Evolutionary conservation across 495 filamentous ascomycete genomes (phyloP).

Genomic region (Lasiosphaeria hispida): DNA sequence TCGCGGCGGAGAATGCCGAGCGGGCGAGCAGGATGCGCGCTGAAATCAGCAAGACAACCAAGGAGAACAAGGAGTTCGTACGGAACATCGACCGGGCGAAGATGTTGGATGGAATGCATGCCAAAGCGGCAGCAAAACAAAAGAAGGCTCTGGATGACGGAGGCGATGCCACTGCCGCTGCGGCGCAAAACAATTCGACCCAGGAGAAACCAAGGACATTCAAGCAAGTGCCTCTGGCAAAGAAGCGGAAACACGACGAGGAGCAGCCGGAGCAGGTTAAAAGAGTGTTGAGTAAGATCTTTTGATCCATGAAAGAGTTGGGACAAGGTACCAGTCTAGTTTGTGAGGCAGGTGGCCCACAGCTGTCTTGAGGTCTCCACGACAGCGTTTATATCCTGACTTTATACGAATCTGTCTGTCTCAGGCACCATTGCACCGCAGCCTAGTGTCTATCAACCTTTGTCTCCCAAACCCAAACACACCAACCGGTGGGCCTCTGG

Average conservation of each 20-base stretch:
- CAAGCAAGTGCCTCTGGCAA: slow-evolving; percentile 62
- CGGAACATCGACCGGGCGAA: slow-evolving; percentile 73
- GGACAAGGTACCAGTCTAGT: background rate
- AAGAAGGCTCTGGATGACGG: slow-evolving; percentile 31
- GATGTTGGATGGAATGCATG: slow-evolving; percentile 67
- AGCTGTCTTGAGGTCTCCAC: too few relatives aligned
- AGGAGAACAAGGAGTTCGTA: slow-evolving; percentile 81
- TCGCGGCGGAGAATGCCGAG: slow-evolving; percentile 78
- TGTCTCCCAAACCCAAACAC: background rate
- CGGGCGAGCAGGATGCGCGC: slow-evolving; percentile 73
- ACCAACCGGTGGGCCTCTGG: background rate
- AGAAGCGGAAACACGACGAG: slow-evolving; percentile 43
- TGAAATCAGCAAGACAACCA: slow-evolving; percentile 73
- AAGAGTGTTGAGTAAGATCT: slow-evolving; percentile 79
- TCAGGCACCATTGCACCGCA: too few relatives aligned
- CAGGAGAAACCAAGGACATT: slow-evolving; percentile 58
- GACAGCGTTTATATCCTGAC: too few relatives aligned
- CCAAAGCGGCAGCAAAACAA: slow-evolving; percentile 61
- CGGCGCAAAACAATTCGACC: slow-evolving; percentile 18
- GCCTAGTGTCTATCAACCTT: too few relatives aligned
- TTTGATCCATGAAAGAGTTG: slow-evolving; percentile 40
- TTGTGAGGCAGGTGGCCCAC: too few relatives aligned
- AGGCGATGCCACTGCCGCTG: slow-evolving; percentile 14
- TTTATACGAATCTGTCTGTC: too few relatives aligned
- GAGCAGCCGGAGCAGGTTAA: slow-evolving; percentile 67